Base-by-base conservation (phyloP, 1,139 yeast genomes). In the Yamadazyma spencermartinsiae region DNA sequence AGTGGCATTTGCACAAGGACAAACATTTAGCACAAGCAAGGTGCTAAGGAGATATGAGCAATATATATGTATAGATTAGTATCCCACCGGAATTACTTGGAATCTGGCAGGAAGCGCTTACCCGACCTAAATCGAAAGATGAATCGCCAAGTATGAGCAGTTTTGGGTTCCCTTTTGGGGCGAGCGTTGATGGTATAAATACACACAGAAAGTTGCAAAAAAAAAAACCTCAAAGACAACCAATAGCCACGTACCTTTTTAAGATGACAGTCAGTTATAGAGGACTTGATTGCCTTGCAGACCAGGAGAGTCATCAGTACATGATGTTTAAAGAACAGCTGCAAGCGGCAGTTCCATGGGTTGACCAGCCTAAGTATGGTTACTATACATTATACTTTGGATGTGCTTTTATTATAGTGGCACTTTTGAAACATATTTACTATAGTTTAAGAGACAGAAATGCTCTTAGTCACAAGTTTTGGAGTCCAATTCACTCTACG, bases 261-360 rank as follows among this genome's bases (percentile, higher is more conserved):
- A 35, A 19, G 5, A 49, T 47, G 51, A 34, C 48, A 4, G 65
- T 56, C 1, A 40, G 43, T 10, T 64, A 49, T 49, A 50, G 72
- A 15, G 80, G 77, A 1, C 55, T 74, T 44, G 76, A 76, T 57
- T 77, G 82, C 52, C 36, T 74, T 4, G 60, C 60, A 4, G 80
- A 76, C 47, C 41, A 37, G 40, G 60, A 48, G 18, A 44, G 60
- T 3, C 57, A 52, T 3, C 55, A 46, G 29, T 76, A 63, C 41
- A 48, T 41, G 43, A 47, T 38, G 14, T 60, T 58, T 14, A 26
- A 43, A 2, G 43, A 17, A 9, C 45, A 43, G 23, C 74, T 76
- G 46, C 80, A 74, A 46, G 54, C 54, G 0, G 58, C 53, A 15
- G 55, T 63, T 4, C 57, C 74, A 0, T 79, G 76, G 76, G 58